phyloP scores from a whole-genome alignment of 116 monocot species.

The Trichopus zeylanicus region DNA sequence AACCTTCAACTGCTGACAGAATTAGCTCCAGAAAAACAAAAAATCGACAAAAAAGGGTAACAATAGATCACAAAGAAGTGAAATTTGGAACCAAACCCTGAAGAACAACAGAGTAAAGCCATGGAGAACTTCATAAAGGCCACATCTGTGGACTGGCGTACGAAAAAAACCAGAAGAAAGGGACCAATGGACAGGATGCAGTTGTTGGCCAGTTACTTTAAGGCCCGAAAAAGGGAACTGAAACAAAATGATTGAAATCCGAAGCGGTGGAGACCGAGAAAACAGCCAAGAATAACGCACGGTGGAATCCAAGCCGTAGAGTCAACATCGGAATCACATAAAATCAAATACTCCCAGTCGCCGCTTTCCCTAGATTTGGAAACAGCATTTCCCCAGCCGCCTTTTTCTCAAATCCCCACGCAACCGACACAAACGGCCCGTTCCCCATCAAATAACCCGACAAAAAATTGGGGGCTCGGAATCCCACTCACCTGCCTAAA shows the following conservation, averaged over 20 bases:
- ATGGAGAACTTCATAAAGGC: too few relatives aligned
- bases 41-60: not conserved
- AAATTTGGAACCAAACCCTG: not conserved
- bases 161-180: not conserved
- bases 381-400: not conserved
- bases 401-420: constrained; percentile 4
- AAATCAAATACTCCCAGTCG: not conserved
- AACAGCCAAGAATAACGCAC: not conserved
- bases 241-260: not conserved
- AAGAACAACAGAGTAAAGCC: not conserved
- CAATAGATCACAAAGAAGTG: not conserved
- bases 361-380: constrained; percentile 3
- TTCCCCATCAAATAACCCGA: not conserved
- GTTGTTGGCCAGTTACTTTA: not conserved
- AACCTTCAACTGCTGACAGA: too few relatives aligned
- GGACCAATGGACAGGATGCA: not conserved
- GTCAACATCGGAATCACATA: not conserved
- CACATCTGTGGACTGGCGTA: too few relatives aligned
- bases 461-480: not conserved
- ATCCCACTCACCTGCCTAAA: constrained; percentile 6
- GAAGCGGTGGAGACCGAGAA: not conserved
- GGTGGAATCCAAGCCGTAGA: not conserved
- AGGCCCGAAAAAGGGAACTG: not conserved
- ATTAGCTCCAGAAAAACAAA: not conserved
- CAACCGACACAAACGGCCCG: not conserved